Percentiles rank a stretch among this genome's conserved stretches.
Conservation (phyloP, 106 monocot genomes). For the Dendrobium huoshanense region DNA sequence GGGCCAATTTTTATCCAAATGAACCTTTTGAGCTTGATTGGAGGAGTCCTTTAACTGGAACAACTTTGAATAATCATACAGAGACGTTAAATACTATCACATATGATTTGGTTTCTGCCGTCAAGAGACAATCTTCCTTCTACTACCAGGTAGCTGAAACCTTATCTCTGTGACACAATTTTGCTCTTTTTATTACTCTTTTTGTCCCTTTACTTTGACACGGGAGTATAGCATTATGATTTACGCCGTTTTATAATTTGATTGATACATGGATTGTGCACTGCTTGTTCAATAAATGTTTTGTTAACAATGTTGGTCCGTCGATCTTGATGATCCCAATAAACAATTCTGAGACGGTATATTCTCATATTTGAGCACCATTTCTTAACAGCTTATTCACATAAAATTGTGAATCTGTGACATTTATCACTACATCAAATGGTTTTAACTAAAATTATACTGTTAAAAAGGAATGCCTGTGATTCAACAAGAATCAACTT, state of each 20-base stretch:
- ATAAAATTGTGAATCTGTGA: background rate
- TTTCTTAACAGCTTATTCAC: background rate
- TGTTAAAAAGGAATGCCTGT: background rate
- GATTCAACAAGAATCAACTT: background rate
- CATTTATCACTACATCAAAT: too few relatives aligned
- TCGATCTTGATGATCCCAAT: background rate
- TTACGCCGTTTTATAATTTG: background rate
- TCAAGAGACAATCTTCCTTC: conserved; percentile 76
- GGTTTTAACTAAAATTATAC: too few relatives aligned
- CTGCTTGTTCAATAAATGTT: background rate
- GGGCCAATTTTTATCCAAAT: conserved; percentile 50
- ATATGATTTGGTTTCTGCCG: conserved; percentile 88
- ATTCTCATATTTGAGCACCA: background rate
- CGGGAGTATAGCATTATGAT: background rate
- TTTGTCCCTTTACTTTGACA: background rate
- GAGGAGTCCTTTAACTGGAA: conserved; percentile 3
- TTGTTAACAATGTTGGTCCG: background rate
- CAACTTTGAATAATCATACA: conserved; percentile 5
- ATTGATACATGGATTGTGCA: background rate
- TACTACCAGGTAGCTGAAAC: conserved; percentile 62
- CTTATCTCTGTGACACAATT: background rate
- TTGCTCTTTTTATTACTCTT: background rate
- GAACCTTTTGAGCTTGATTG: conserved; percentile 79
- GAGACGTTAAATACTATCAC: conserved; percentile 30
- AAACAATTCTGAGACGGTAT: background rate